A percentile compares a stretch with the other conserved stretches of the same genome.
Evolutionary conservation across 352 stramenopile genomes (phyloP).

Genomic region (Phytophthora rubi): DNA sequence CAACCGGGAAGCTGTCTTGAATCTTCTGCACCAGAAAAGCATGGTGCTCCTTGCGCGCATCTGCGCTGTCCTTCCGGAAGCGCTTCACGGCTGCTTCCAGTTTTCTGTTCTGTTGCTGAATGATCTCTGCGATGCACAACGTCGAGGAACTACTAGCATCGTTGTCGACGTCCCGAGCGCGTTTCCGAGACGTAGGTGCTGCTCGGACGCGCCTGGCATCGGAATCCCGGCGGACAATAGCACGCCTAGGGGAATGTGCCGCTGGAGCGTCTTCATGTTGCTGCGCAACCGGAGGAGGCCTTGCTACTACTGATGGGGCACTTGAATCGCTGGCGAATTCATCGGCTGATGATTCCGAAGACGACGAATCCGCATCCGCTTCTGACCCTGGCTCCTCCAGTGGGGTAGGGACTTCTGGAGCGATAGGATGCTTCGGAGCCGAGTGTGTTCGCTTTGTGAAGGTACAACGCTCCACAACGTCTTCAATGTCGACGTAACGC

Average conservation of each 20-base stretch:
- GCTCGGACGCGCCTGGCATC: background rate
- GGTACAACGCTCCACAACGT: conserved; percentile 33
- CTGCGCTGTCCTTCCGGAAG: conserved; percentile 45
- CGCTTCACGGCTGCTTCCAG: conserved; percentile 46
- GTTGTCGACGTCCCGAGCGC: conserved; percentile 8
- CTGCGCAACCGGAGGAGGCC: conserved; percentile 6
- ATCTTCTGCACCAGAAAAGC: conserved; percentile 43
- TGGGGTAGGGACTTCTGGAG: conserved; percentile 4
- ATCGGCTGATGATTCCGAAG: conserved; percentile 23
- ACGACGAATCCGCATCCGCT: conserved; percentile 29
- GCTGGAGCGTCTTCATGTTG: background rate
- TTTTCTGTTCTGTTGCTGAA: conserved; percentile 43
- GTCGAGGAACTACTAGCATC: conserved; percentile 25
- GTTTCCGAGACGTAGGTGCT: conserved; percentile 21
- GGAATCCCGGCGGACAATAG: conserved; percentile 17
- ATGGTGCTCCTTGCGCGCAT: conserved; percentile 45
- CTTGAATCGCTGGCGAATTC: conserved; percentile 29
- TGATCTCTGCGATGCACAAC: conserved; percentile 43
- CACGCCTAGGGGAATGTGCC: conserved; percentile 3
- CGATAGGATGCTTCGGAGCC: conserved; percentile 4
- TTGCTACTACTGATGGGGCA: conserved; percentile 9
- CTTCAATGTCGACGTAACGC: conserved; percentile 50
- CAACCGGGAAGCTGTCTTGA: conserved; percentile 43
- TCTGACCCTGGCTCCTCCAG: conserved; percentile 22
- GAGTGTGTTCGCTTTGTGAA: conserved; percentile 26